Conservation (phyloP, 352 stramenopile genomes). For the Phytophthora kernoviae region DNA sequence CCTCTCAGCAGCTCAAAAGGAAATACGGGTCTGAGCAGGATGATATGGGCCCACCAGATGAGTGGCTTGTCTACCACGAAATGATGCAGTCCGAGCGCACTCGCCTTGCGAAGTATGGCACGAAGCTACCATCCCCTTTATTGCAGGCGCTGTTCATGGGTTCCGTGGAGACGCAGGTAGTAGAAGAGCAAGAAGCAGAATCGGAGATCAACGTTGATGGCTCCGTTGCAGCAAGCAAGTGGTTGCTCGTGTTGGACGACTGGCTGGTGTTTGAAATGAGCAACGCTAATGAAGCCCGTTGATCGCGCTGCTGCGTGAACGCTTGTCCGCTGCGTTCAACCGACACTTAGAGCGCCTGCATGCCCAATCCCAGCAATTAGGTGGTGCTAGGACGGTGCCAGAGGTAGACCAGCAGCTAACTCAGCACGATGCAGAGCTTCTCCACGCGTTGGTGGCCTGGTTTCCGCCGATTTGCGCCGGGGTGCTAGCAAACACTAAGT, state of each 20-base stretch:
- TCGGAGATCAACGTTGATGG: slow-evolving; percentile 15
- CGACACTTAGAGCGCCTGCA: slow-evolving; percentile 73
- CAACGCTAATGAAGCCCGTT: slow-evolving; percentile 45
- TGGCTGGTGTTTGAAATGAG: slow-evolving; percentile 75
- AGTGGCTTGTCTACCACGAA: slow-evolving; percentile 85
- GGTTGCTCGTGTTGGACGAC: slow-evolving; percentile 70
- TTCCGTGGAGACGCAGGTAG: slow-evolving; percentile 36
- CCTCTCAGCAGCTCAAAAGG: slow-evolving; percentile 30
- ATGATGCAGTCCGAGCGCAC: slow-evolving; percentile 84
- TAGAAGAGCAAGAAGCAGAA: slow-evolving; percentile 32
- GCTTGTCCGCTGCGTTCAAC: slow-evolving; percentile 65
- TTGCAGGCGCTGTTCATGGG: slow-evolving; percentile 72
- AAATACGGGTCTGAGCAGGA: slow-evolving; percentile 26
- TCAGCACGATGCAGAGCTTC: slow-evolving; percentile 60
- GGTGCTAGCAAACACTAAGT: slow-evolving; percentile 6
- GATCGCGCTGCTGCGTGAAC: slow-evolving; percentile 57
- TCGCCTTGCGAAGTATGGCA: slow-evolving; percentile 72
- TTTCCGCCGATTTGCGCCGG: slow-evolving; percentile 48
- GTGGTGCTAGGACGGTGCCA: slow-evolving; percentile 7
- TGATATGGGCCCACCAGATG: slow-evolving; percentile 31
- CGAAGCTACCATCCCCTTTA: slow-evolving; percentile 64
- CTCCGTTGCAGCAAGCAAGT: slow-evolving; percentile 22
- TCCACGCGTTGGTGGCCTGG: slow-evolving; percentile 52
- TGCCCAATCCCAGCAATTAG: slow-evolving; percentile 24
- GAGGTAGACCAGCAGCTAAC: slow-evolving; percentile 26